phyloP scores from a whole-genome alignment of 768 basidiomycete genomes.

The Suillus cothurnatus region DNA sequence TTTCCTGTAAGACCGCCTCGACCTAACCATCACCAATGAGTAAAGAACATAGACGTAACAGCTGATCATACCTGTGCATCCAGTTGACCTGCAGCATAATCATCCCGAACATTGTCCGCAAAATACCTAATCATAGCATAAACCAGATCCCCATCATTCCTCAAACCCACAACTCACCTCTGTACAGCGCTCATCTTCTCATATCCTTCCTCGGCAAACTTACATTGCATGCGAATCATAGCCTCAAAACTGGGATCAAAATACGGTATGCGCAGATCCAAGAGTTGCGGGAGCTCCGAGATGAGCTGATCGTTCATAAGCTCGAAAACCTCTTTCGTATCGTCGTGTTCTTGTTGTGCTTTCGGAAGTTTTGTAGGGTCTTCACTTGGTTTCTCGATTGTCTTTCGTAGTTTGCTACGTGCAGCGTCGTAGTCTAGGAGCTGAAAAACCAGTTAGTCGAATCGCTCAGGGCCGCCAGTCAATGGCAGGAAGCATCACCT shows the following conservation, averaged over 20 bases:
- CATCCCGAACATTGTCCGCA: conserved; percentile 86
- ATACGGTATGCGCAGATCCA: conserved; percentile 95
- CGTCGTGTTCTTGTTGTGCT: conserved; percentile 95
- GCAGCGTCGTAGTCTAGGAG: conserved; percentile 95
- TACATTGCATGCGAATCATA: conserved; percentile 97
- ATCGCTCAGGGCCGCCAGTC: background rate
- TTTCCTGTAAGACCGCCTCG: conserved; percentile 96
- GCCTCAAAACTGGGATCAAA: conserved; percentile 99
- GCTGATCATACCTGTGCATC: conserved; percentile 75
- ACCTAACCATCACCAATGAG: conserved; percentile 50
- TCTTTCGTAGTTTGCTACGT: conserved; percentile 85
- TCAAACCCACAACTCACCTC: conserved; percentile 46
- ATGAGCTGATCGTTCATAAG: conserved; percentile 92
- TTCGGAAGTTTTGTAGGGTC: conserved; percentile 90
- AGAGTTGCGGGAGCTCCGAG: conserved; percentile 84
- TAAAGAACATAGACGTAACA: background rate
- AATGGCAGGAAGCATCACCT: conserved; percentile 49
- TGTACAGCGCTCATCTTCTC: conserved; percentile 96
- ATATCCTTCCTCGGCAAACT: conserved; percentile 98
- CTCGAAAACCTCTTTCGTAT: conserved; percentile 92
- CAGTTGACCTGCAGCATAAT: conserved; percentile 95
- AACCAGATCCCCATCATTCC: background rate
- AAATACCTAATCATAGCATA: conserved; percentile 65
- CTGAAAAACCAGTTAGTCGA: conserved; percentile 40
- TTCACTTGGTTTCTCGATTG: conserved; percentile 90